A percentile compares a stretch with the other conserved stretches of the same genome.
These are phyloP conservation scores for Penicillium corylophilum DNA, from an alignment of 2,329 filamentous ascomycete species.

Conservation along the genomic window DNA sequence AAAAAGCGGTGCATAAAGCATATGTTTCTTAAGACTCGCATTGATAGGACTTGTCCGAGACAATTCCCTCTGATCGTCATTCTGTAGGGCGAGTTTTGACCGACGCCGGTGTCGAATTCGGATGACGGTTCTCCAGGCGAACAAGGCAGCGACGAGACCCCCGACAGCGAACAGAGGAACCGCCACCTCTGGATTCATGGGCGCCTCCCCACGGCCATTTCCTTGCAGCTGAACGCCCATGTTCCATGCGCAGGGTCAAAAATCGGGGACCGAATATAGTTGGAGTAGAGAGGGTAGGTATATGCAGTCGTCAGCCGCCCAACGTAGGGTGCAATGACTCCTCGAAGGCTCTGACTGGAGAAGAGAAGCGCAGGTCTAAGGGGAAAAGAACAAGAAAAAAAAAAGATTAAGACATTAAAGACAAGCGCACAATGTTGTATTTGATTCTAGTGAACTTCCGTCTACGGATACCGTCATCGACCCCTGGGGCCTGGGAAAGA, in stretches of 20 bases:
- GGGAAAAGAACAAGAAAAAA: slow-evolving; percentile 4
- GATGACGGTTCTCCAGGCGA: slow-evolving; percentile 23
- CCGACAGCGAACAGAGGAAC: slow-evolving; percentile 31
- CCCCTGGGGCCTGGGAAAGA: slow-evolving; percentile 9
- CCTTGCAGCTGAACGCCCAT: slow-evolving; percentile 34
- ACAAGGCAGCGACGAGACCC: slow-evolving; percentile 24
- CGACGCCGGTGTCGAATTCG: slow-evolving; percentile 27
- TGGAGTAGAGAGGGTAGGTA: neutral
- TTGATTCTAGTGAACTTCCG: neutral
- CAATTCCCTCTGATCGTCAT: slow-evolving; percentile 24
- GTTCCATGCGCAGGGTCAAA: slow-evolving; percentile 10
- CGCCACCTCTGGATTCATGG: slow-evolving; percentile 34
- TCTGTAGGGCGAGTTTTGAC: slow-evolving; percentile 16
- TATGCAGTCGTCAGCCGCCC: slow-evolving; percentile 12
- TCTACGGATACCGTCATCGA: slow-evolving; percentile 26
- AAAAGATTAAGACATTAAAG: neutral
- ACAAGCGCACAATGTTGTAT: slow-evolving; percentile 16
- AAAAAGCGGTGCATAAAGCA: slow-evolving; percentile 63
- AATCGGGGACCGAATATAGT: neutral
- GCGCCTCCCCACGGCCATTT: slow-evolving; percentile 27
- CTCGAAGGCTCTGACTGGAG: slow-evolving; percentile 5
- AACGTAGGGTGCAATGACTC: slow-evolving; percentile 13
- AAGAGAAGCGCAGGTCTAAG: neutral
- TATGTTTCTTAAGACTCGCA: slow-evolving; percentile 38
- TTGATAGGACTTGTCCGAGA: slow-evolving; percentile 13